Base-by-base conservation (phyloP, 371 early-diverging fungal genomes). In the Mucor circinelloides region DNA sequence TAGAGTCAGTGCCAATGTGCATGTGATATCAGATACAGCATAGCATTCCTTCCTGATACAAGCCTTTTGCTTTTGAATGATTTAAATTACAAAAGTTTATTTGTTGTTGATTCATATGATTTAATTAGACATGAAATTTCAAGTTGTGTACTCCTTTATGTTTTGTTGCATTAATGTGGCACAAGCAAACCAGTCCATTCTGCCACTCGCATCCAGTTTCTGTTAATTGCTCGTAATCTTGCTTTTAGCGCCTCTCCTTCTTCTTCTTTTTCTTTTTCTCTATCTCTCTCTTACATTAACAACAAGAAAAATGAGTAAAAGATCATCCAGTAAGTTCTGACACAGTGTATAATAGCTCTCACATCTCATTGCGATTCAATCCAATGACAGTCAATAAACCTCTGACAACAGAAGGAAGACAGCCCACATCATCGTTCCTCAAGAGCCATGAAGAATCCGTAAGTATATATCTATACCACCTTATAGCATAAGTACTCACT, bases 251-350 rank as follows among this genome's bases (percentile, higher is more conserved):
- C 2, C 42, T n/a, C 21, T 25, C 13, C 25, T 12, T 27, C 27
- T 6, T n/a, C 6, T 28, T 44, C 28, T 60, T 38, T 30, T 21
- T 13, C 25, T 27, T 10, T 19, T 15, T 44, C 40, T 60, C 19
- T 42, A 10, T 61, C 34, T 17, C 25, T 8, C 21, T 56, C 32
- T 56, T 32, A 19, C 56, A 56, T 31, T 32, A 31, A 32, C 19
- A 56, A n/a, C 27, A 17, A 9, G 15, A 25, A 56, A 31, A 32
- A 56, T 56, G 56, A 56, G 56, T 19, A 56, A 56, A 56, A 31
- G 30, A 31, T 56, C 56, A 32, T 31, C 32, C 25, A 56, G 56
- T 56, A 56, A 56, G 56, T 31, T n/a, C n/a, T n/a, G n/a, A n/a
- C n/a, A n/a, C n/a, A n/a, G n/a, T n/a, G n/a, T n/a, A n/a, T n/a